Evolutionary conservation across 2,329 filamentous ascomycete genomes (phyloP), one percentile per base, ranked within the genome.

Genomic region (Venturia pyrina): DNA sequence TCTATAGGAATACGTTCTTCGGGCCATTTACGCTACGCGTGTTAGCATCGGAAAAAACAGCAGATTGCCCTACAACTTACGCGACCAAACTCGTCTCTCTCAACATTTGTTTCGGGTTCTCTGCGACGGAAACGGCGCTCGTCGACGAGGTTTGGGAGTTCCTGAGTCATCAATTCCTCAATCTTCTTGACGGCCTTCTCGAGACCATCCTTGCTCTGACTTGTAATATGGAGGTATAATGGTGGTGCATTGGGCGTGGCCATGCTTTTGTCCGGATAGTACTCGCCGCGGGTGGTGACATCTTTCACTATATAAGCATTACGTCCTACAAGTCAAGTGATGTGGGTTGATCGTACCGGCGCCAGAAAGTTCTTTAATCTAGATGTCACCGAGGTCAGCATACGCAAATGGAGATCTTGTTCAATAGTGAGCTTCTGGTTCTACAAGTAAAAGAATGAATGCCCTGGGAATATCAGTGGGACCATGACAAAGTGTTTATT

Each of bases 321-420:
- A 34, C 28, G n/a, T 65, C 41, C 66, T 64, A 44, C 24, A 66
- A 76, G 76, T 77, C 77, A 64, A 70, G 75, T 69, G 81, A 86
- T 71, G 86, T 91, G 28, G 82, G 86, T 74, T 69, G 86, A 84
- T 82, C 93, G 88, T 99, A 99, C 95, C 95, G 85, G 95, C 93
- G 85, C 95, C 95, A 88, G 93, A 98, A 75, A 97, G 91, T 83
- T 97, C 93, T 89, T 96, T 96, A 75, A 99, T 99, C 95, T 99
- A 93, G 37, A 6, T 89, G 80, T 87, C 87, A 95, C 84, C 88
- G 84, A 88, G 86, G 93, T 97, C 87, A 98, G 93, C 91, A 95
- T 87, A 87, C 91, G 90, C 86, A 88, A 90, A 86, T 87, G 86
- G 88, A 85, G 84, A 81, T 41, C 61, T 59, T 63, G 59, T 69